Base-by-base conservation (phyloP, 306 rosid genomes). In the Trifolium subterraneum region DNA sequence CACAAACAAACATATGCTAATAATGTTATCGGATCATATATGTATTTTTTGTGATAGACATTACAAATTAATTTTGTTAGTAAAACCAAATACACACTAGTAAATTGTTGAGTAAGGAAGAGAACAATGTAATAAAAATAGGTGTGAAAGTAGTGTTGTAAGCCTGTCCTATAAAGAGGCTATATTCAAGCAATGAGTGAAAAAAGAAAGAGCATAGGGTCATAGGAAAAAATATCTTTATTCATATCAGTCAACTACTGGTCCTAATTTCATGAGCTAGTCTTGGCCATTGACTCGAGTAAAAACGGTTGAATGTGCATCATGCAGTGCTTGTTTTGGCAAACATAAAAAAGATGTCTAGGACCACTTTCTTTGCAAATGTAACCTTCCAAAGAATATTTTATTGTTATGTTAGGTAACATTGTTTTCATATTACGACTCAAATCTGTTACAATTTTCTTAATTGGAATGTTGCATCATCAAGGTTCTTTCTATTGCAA, bases 291-390 rank as follows among this genome's bases (percentile, higher is more conserved):
- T 73, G 79, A 84, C 84, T 55, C 27, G 10, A 62, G 61, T 44
- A 35, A 33, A 23, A 23, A 65, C 13, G 38, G 71, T 76, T 76
- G 78, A 73, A 79, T 65, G 50, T 54, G 78, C 14, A 69, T 76
- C 59, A 73, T 72, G 79, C 25, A 73, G 20, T 73, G 69, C 87
- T 68, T 69, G 55, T 80, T 80, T 63, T 64, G 87, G 79, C 73
- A 79, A 79, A 72, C 73, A 60, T 80, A 52, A 23, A 71, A 23
- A n/a, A n/a, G n/a, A 72, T 27, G 11, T 55, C 66, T 68, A 72
- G 82, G 79, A 83, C 88, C 79, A 81, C 81, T 63, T 0, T 18
- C 54, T 10, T 73, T 64, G 68, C 58, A 66, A 70, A 60, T 68
- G 75, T 71, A 73, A 9, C 75, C 75, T 73, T 64, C 68, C 75